Percentiles rank a stretch among this genome's conserved stretches.
phyloP scores from a whole-genome alignment of 768 basidiomycete genomes.

The Termitomyces eurrhizus region DNA sequence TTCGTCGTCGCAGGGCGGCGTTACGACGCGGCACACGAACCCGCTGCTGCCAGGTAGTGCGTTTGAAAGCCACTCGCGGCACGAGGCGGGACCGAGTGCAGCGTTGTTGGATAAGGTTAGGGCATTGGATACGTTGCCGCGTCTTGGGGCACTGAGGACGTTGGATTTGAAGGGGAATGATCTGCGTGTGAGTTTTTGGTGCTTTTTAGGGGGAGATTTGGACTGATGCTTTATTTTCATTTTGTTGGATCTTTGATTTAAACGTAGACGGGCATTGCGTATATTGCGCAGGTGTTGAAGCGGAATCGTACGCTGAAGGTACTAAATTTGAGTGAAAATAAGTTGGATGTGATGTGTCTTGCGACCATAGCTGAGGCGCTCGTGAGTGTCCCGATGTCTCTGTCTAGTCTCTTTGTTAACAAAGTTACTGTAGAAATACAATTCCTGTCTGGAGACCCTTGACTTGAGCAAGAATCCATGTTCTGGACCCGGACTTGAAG shows the following conservation, averaged over 20 bases:
- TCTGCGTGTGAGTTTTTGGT: slow-evolving; percentile 59
- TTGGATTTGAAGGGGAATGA: slow-evolving; percentile 93
- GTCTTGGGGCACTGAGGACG: slow-evolving; percentile 82
- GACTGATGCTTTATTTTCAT: slow-evolving; percentile 18
- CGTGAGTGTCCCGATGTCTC: slow-evolving; percentile 39
- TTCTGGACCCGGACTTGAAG: slow-evolving; percentile 83
- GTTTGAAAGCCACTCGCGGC: slow-evolving; percentile 22
- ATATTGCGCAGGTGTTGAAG: slow-evolving; percentile 93
- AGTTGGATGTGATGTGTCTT: slow-evolving; percentile 79
- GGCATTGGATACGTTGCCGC: slow-evolving; percentile 82
- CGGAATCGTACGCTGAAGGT: slow-evolving; percentile 94
- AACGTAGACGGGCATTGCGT: slow-evolving; percentile 66
- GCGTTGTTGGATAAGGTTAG: slow-evolving; percentile 85
- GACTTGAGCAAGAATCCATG: slow-evolving; percentile 94
- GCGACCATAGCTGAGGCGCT: slow-evolving; percentile 84
- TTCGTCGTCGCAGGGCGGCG: slow-evolving; percentile 50
- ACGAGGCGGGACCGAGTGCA: slow-evolving; percentile 56
- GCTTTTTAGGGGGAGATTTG: neutral
- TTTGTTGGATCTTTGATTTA: neutral
- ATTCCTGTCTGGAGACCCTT: slow-evolving; percentile 87
- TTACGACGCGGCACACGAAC: slow-evolving; percentile 40
- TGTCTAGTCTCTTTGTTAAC: neutral
- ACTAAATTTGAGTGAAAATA: slow-evolving; percentile 92
- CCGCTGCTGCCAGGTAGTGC: slow-evolving; percentile 18
- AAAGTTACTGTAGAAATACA: slow-evolving; percentile 71